Evolutionary conservation across 257 asterid genomes (phyloP), one percentile per base, ranked within the genome.

Genomic region (Osmanthus fragrans): DNA sequence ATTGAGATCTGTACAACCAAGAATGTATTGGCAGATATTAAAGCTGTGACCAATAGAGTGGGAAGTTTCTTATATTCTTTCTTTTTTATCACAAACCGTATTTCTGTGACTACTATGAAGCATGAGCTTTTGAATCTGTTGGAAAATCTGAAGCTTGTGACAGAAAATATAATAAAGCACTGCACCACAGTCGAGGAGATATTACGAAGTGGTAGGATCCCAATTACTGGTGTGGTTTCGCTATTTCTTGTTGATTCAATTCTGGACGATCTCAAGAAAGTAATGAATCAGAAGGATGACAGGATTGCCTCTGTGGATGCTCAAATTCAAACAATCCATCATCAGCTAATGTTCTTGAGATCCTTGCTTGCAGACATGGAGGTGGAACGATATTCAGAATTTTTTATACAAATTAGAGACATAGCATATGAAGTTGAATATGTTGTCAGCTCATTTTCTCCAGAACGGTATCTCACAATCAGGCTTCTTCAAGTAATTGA

Each of bases 191-290:
- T 49, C 2, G 0, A 23, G 9, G 18, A 49, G 60, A 49, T 18
- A 4, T 49, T 18, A 15, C 7, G 0, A 18, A 49, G 21, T 16
- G 2, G 21, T 12, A 13, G n/a, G 60, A 49, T 1, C 60, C 60
- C 6, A 49, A 4, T 0, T 16, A 49, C 8, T 16, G 21, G 3
- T 49, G 73, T 40, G 1, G 82, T 70, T 49, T 78, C 83, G 0
- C 37, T 77, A 10, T 69, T 77, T 27, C 78, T 77, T 15, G 27
- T 84, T 4, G 71, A 71, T 67, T 84, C 81, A 51, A 63, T 77
- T 49, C 70, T 84, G 9, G 29, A 71, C 60, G 71, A 77, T 65
- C 68, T 84, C 5, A 73, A 27, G 18, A 70, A 64, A 32, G 37
- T 75, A 5, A 34, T 71, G 77, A 70, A 68, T 10, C 27, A 13